Conservation (phyloP, 768 basidiomycete species). For the Suillus spraguei region DNA sequence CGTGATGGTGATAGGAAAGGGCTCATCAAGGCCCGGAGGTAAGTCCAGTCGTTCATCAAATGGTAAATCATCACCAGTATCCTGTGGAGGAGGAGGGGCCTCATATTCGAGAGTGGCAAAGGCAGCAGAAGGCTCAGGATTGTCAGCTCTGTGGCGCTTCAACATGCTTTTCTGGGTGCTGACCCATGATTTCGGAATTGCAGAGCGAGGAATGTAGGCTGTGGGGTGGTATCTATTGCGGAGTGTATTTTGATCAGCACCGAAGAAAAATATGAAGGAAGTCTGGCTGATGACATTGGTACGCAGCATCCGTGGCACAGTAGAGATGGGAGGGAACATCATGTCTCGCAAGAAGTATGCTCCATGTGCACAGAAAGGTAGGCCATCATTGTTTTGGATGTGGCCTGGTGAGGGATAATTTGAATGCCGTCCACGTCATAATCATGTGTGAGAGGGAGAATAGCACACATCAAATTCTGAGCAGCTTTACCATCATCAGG, state of each 20-base stretch:
- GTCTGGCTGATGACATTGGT: background rate
- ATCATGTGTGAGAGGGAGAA: constrained; percentile 28
- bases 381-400: background rate
- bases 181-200: background rate
- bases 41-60: background rate
- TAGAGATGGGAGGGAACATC: background rate
- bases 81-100: background rate
- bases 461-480: constrained; percentile 22
- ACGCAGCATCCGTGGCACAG: background rate
- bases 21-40: background rate
- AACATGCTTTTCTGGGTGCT: background rate
- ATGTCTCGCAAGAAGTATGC: background rate
- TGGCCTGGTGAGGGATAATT: background rate
- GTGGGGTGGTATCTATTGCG: background rate
- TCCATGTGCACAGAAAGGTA: background rate
- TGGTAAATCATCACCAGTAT: background rate
- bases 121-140: background rate
- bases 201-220: background rate
- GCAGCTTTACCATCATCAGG: constrained; percentile 25
- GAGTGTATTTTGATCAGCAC: background rate
- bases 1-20: background rate
- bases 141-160: background rate
- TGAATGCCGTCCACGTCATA: background rate
- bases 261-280: background rate
- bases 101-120: background rate